Evolutionary conservation across 2,329 filamentous ascomycete species (phyloP).

Genomic region (Dichotomopilus funicola): DNA sequence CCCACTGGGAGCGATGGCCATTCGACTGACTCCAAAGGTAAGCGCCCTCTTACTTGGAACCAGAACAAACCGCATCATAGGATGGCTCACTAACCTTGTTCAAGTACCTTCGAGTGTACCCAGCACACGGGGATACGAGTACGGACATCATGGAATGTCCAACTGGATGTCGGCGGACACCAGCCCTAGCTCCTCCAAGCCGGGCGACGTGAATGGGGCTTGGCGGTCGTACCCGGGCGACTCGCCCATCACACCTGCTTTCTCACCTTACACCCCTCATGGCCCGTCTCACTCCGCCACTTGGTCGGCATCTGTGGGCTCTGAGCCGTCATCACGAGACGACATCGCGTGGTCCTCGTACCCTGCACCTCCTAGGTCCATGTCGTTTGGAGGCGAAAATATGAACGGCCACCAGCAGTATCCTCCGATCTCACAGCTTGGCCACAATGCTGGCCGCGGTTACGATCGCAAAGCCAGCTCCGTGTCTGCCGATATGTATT

Average conservation of each 20-base stretch:
- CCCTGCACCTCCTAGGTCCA: conserved; percentile 37
- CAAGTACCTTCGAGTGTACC: conserved; percentile 29
- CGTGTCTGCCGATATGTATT: conserved; percentile 39
- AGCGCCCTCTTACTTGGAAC: conserved; percentile 22
- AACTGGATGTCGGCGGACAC: conserved; percentile 42
- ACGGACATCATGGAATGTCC: conserved; percentile 33
- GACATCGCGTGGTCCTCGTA: conserved; percentile 41
- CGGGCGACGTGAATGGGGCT: conserved; percentile 36
- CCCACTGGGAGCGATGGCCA: conserved; percentile 33
- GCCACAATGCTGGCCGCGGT: conserved; percentile 25
- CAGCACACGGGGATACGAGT: conserved; percentile 32
- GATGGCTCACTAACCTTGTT: not conserved
- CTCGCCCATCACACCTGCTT: conserved; percentile 44
- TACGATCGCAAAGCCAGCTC: conserved; percentile 39
- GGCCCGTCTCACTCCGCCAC: conserved; percentile 33
- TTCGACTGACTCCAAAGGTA: conserved; percentile 38
- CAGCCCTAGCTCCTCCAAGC: conserved; percentile 36
- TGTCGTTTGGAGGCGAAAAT: conserved; percentile 43
- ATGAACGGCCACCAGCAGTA: conserved; percentile 35
- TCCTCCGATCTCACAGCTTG: conserved; percentile 33
- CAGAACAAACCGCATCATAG: not conserved
- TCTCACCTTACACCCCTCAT: conserved; percentile 43
- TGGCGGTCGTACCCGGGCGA: conserved; percentile 48
- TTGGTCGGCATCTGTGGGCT: conserved; percentile 35
- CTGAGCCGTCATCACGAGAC: conserved; percentile 36